Evolutionary conservation across 306 rosid species (phyloP).

Genomic region (Rosa multiflora): DNA sequence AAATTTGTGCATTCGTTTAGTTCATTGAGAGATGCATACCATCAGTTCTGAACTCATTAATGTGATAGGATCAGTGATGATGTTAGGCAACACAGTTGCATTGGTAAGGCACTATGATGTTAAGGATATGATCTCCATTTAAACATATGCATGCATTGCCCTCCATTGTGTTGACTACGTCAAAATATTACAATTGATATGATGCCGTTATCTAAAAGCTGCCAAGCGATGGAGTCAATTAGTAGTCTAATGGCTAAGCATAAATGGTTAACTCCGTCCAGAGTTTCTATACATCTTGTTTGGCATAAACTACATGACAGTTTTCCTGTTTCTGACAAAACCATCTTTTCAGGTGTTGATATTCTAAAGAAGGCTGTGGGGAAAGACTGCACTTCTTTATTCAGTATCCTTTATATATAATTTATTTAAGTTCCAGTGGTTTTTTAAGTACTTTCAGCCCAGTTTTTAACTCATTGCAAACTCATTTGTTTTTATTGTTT

Average conservation of each 20-base stretch:
- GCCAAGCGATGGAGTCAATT: not conserved
- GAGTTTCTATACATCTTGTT: not conserved
- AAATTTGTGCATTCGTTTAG: not conserved
- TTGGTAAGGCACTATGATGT: not conserved
- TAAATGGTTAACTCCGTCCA: not conserved
- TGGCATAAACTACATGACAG: not conserved
- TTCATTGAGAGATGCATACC: not conserved
- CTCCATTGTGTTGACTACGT: not conserved
- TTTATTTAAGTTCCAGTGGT: not conserved
- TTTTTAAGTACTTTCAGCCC: not conserved
- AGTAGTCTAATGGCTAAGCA: not conserved
- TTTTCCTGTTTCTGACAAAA: constrained; percentile 17
- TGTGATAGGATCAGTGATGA: not conserved
- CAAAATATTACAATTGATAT: not conserved
- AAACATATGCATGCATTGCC: not conserved
- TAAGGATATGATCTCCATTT: not conserved
- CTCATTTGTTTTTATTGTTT: constrained; percentile 1
- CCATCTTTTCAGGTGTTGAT: constrained; percentile 68
- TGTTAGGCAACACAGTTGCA: not conserved
- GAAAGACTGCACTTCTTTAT: constrained; percentile 89
- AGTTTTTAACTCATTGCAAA: not conserved
- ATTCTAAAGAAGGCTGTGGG: constrained; percentile 89
- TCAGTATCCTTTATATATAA: constrained; percentile 70
- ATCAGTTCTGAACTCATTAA: not conserved
- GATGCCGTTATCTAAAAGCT: not conserved